Base-by-base conservation (phyloP, 805 yeast species). In the Saturnispora dispora region DNA sequence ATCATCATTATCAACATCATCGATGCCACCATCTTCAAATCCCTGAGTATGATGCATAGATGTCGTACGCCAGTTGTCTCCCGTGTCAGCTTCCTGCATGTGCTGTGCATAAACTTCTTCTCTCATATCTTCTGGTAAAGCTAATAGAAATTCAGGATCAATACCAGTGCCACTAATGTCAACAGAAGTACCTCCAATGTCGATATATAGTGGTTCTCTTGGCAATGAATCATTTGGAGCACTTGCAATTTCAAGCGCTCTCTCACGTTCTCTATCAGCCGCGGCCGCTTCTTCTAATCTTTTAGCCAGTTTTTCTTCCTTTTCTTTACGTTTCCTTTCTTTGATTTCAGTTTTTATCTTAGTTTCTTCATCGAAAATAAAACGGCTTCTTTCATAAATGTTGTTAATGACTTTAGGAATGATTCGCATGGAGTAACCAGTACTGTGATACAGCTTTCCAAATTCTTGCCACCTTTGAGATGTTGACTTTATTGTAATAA, bases 41-140 rank as follows among this genome's bases (percentile, higher is more conserved):
- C 22, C 41, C 7, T 37, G 41, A 7, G 18, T 11, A 18, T 17
- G 8, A 18, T 37, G 41, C n/a, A 20, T 17, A 7, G 22, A n/a
- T 2, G 13, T 52, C 58, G 11, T 20, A 15, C 28, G 4, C 42
- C 22, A 7, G 17, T 33, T 18, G 33, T 30, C 13, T 11, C 55
- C 86, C 69, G 71, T 79, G 43, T 93, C 73, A 53, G 90, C 72
- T 57, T 87, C 93, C 41, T 89, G 71, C 6, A 88, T 71, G 60
- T 89, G 96, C 55, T 88, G 91, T 0, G 90, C 79, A 61, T 87
- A 82, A 0, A 89, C 97, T 61, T 90, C 96, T 55, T 88, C 95
- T 47, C 96, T 73, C 86, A 90, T 85, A 49, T 87, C 93, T 43
- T 88, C 96, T 0, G 97, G 97, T 36, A 90, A 73, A 0, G 96